Percentiles rank a stretch among this genome's conserved stretches.
These are phyloP conservation scores for Linum lewisii DNA, from an alignment of 345 rosid genomes.

Conservation along the genomic window DNA sequence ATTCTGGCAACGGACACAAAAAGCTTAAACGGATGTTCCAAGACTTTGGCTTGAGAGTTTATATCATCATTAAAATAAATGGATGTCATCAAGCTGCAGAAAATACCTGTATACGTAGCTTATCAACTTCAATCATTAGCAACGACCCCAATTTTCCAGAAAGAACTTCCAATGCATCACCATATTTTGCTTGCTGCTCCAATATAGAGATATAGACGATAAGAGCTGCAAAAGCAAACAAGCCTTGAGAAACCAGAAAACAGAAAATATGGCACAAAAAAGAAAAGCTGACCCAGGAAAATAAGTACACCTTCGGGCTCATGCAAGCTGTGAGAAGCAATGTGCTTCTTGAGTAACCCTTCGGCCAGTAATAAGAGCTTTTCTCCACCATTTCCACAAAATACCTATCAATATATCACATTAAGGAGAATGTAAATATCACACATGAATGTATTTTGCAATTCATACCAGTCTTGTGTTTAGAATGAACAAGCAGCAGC, in stretches of 20 bases:
- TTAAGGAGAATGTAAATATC: neutral
- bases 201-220: conserved; percentile 78
- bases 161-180: conserved; percentile 72
- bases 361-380: conserved; percentile 80
- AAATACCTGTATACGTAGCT: conserved; percentile 79
- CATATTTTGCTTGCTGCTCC: conserved; percentile 78
- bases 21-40: neutral
- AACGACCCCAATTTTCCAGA: conserved; percentile 83
- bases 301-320: conserved; percentile 75
- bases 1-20: neutral
- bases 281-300: neutral
- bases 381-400: conserved; percentile 79
- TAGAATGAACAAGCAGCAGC: neutral
- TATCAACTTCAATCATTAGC: conserved; percentile 81
- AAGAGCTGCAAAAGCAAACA: conserved; percentile 54
- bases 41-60: neutral
- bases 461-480: neutral
- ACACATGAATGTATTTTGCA: neutral
- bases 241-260: conserved; percentile 11
- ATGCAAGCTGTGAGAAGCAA: conserved; percentile 80
- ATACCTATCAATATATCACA: conserved; percentile 35
- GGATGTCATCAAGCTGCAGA: conserved; percentile 18
- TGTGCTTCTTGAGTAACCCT: conserved; percentile 89
- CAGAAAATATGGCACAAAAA: neutral
- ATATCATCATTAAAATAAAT: neutral